These are phyloP conservation scores for Metschnikowia matae DNA, from an alignment of 805 yeast species.

Conservation along the genomic window DNA sequence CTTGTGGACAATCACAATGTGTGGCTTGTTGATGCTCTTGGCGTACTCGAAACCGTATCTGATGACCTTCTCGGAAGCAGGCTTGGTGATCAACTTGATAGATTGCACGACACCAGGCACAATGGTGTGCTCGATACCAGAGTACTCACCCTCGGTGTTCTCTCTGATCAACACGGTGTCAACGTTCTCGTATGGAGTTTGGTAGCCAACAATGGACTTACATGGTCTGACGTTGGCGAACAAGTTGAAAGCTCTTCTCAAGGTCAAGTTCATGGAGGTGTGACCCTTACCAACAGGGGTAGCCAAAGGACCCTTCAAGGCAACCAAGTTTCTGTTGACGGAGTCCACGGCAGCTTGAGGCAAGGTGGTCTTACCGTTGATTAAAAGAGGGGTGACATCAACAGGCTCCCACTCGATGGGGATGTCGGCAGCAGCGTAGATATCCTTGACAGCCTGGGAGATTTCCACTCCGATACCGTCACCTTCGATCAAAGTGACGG, in stretches of 20 bases:
- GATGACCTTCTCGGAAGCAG: conserved; percentile 94
- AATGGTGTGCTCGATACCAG: conserved; percentile 97
- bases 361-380: conserved; percentile 89
- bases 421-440: conserved; percentile 89
- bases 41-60: conserved; percentile 98
- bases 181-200: conserved; percentile 85
- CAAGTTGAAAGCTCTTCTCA: conserved; percentile 93
- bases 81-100: conserved; percentile 92
- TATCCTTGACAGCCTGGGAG: conserved; percentile 88
- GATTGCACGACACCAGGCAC: conserved; percentile 99
- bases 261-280: conserved; percentile 92
- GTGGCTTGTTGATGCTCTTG: conserved; percentile 77
- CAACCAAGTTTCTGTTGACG: conserved; percentile 88
- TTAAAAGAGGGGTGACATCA: conserved; percentile 89
- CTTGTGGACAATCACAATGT: conserved; percentile 94
- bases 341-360: conserved; percentile 91
- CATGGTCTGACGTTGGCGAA: conserved; percentile 98
- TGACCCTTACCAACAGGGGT: conserved; percentile 99
- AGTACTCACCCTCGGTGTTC: conserved; percentile 99
- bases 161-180: conserved; percentile 96
- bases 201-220: conserved; percentile 86
- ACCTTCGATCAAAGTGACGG: conserved; percentile 96
- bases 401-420: conserved; percentile 98
- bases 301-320: conserved; percentile 96
- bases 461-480: conserved; percentile 98